Evolutionary conservation across 2,329 filamentous ascomycete genomes (phyloP).

Genomic region (Geosmithia putterillii): DNA sequence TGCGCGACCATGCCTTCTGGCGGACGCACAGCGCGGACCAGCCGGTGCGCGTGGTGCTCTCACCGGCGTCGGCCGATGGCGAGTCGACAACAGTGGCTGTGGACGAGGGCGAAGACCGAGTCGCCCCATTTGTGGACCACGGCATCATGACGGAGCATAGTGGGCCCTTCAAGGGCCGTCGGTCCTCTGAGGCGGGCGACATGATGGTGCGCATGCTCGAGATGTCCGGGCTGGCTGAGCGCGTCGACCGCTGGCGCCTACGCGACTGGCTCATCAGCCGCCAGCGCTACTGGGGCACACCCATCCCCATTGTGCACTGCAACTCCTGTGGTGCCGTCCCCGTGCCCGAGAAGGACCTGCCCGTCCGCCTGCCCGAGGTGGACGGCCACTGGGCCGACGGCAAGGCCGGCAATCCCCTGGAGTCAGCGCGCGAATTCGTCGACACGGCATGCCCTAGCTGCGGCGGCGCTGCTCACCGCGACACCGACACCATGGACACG

Average conservation of each 20-base stretch:
- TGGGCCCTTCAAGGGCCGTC: conserved; percentile 50
- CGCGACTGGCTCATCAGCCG: conserved; percentile 85
- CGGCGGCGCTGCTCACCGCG: conserved; percentile 55
- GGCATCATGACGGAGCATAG: conserved; percentile 58
- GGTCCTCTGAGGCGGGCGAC: conserved; percentile 49
- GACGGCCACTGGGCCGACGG: conserved; percentile 55
- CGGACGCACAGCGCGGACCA: conserved; percentile 50
- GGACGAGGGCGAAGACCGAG: conserved; percentile 20
- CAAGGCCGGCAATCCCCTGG: conserved; percentile 66
- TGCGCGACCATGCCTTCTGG: conserved; percentile 72
- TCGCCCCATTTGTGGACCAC: conserved; percentile 51
- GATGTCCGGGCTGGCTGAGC: conserved; percentile 42
- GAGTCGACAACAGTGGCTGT: conserved; percentile 28
- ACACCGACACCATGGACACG: conserved; percentile 93
- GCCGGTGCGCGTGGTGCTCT: conserved; percentile 51
- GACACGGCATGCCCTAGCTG: conserved; percentile 68
- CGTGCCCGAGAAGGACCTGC: conserved; percentile 64
- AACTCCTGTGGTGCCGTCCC: conserved; percentile 63
- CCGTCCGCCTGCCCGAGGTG: conserved; percentile 61
- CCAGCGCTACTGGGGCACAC: conserved; percentile 87
- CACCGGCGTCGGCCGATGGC: conserved; percentile 27
- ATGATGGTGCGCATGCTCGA: conserved; percentile 47
- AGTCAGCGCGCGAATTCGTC: conserved; percentile 59
- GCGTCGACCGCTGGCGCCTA: conserved; percentile 65
- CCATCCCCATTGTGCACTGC: conserved; percentile 83